Evolutionary conservation across 1,139 yeast genomes (phyloP).

Genomic region (Kurtzmaniella quercitrusa): DNA sequence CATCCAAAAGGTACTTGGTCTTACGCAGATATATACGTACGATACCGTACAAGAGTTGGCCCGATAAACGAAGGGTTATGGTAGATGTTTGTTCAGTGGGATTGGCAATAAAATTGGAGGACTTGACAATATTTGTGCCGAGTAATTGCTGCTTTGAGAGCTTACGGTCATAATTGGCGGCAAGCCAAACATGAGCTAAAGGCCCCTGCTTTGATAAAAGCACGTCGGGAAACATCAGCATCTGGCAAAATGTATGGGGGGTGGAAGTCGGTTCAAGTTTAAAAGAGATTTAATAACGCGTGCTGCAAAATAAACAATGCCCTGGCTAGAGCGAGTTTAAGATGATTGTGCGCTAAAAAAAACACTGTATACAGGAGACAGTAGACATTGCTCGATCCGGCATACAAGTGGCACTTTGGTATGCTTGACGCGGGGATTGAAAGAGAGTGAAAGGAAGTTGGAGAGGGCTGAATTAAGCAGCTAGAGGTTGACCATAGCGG

Average conservation of each 20-base stretch:
- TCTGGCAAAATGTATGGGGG: background rate
- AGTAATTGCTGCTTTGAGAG: conserved; percentile 73
- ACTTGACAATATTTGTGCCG: conserved; percentile 65
- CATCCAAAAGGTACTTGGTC: conserved; percentile 80
- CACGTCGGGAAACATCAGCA: conserved; percentile 34
- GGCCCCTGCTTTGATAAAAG: conserved; percentile 71
- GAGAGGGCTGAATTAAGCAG: no score
- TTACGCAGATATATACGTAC: conserved; percentile 85
- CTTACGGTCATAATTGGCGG: conserved; percentile 82
- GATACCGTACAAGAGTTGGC: conserved; percentile 84
- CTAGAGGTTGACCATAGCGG: no score
- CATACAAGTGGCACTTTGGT: no score
- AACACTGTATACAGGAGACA: background rate
- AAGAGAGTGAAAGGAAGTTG: no score
- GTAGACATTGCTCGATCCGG: no score
- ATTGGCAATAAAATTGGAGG: conserved; percentile 51
- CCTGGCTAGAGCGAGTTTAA: background rate
- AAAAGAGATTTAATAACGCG: no score
- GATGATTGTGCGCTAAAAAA: background rate
- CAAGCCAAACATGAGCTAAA: conserved; percentile 88
- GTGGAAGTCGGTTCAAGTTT: no score
- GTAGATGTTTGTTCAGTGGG: conserved; percentile 20
- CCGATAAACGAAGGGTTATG: conserved; percentile 79
- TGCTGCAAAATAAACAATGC: background rate
- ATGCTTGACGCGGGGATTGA: no score